phyloP scores from a whole-genome alignment of 495 filamentous ascomycete genomes.

The Penicillium taxi region DNA sequence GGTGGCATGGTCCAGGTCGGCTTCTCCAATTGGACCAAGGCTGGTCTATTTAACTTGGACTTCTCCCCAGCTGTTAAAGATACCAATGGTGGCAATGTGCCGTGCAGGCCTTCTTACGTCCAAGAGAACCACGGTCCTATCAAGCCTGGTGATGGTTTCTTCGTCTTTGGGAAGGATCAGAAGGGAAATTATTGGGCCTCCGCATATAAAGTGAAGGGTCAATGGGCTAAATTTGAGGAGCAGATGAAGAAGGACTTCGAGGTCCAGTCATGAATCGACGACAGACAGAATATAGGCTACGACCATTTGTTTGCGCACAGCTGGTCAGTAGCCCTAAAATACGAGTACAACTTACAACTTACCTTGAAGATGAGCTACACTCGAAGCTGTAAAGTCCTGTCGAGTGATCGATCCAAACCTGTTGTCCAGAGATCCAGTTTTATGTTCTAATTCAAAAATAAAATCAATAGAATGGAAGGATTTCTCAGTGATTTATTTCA shows the following conservation, averaged over 20 bases:
- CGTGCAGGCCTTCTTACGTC: constrained; percentile 21
- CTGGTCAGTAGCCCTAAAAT: no score
- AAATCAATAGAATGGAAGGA: no score
- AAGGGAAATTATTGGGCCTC: constrained; percentile 40
- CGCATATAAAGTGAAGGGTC: constrained; percentile 16
- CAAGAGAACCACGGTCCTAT: constrained; percentile 22
- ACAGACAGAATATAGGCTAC: no score
- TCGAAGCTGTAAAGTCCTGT: no score
- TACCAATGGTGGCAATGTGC: constrained; percentile 1
- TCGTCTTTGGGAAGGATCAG: constrained; percentile 41
- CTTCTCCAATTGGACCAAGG: constrained; percentile 42
- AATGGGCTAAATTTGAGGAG: constrained; percentile 19
- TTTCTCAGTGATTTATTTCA: no score
- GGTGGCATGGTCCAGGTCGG: constrained; percentile 24
- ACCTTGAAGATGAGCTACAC: no score
- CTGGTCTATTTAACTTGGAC: constrained; percentile 37
- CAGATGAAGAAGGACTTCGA: constrained; percentile 16
- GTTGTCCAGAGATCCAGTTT: no score
- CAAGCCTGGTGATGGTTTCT: constrained; percentile 18
- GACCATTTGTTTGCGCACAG: no score
- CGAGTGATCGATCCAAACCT: no score
- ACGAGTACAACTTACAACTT: no score
- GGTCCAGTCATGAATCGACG: background rate
- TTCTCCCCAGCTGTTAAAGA: constrained; percentile 31
- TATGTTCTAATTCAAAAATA: no score